Evolutionary conservation across 2,329 filamentous ascomycete species (phyloP).

Genomic region (Mycosphaerella arachidis): DNA sequence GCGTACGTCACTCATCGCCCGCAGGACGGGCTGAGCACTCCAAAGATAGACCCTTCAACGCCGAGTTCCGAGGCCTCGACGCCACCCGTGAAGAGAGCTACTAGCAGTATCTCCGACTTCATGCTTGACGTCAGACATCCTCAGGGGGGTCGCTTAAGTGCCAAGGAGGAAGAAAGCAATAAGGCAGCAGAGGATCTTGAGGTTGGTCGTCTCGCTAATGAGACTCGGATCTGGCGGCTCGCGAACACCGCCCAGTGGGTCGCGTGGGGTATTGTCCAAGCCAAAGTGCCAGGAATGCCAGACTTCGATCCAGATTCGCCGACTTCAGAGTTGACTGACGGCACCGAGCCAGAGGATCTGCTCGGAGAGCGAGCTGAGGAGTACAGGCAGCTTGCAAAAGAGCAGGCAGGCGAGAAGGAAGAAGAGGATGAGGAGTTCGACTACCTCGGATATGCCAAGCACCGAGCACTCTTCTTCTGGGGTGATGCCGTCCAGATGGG

Average conservation of each 20-base stretch:
- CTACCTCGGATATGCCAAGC: conserved; percentile 86
- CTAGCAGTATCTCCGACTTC: conserved; percentile 54
- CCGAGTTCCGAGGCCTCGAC: conserved; percentile 29
- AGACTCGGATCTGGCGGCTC: conserved; percentile 78
- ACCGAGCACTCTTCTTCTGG: conserved; percentile 90
- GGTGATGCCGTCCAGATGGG: conserved; percentile 79
- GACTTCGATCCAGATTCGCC: conserved; percentile 34
- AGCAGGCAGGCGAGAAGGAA: conserved; percentile 40
- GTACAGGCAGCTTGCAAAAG: conserved; percentile 22
- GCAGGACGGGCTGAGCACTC: conserved; percentile 53
- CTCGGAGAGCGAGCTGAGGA: conserved; percentile 28
- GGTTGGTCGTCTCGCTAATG: conserved; percentile 66
- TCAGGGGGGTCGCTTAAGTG: conserved; percentile 20
- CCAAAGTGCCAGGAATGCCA: conserved; percentile 73
- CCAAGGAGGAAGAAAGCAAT: conserved; percentile 42
- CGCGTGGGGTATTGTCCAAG: conserved; percentile 94
- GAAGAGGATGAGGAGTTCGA: conserved; percentile 76
- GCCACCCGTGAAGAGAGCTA: conserved; percentile 30
- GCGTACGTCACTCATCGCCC: conserved; percentile 82
- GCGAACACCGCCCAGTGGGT: conserved; percentile 90
- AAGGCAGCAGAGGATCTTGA: conserved; percentile 58
- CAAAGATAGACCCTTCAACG: conserved; percentile 20
- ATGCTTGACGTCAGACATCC: conserved; percentile 68
- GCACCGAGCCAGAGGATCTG: conserved; percentile 29
- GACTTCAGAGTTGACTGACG: conserved; percentile 15